Evolutionary conservation across 2,329 filamentous ascomycete genomes (phyloP).

Genomic region (Exserohilum rostratum): DNA sequence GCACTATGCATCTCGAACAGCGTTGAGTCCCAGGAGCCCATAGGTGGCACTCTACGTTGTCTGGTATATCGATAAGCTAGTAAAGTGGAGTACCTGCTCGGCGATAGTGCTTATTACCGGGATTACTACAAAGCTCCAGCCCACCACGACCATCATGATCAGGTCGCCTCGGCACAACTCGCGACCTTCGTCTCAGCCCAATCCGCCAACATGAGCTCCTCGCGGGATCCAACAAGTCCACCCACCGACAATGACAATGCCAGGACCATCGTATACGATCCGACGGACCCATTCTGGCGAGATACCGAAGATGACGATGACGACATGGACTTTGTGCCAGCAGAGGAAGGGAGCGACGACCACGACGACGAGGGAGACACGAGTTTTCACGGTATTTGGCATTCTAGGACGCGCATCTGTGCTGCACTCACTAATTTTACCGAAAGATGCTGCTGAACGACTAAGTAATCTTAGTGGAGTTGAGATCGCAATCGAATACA

Average conservation of each 20-base stretch:
- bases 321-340: conserved; percentile 59
- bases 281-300: conserved; percentile 42
- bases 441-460: conserved; percentile 50
- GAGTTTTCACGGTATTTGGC: conserved; percentile 43
- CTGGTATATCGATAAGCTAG: conserved; percentile 12
- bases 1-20: not conserved
- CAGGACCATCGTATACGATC: conserved; percentile 40
- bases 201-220: conserved; percentile 33
- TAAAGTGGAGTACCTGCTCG: conserved; percentile 7
- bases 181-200: conserved; percentile 1
- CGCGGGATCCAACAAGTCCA: conserved; percentile 28
- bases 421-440: conserved; percentile 4
- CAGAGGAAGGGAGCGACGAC: conserved; percentile 49
- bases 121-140: conserved; percentile 12
- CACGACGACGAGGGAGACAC: conserved; percentile 47
- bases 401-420: not conserved
- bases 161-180: conserved; percentile 13
- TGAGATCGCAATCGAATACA: conserved; percentile 51
- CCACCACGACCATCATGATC: conserved; percentile 7
- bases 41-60: not conserved
- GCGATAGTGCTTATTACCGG: conserved; percentile 13
- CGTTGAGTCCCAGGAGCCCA: not conserved
- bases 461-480: conserved; percentile 51
- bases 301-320: conserved; percentile 48
- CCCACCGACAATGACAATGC: conserved; percentile 34